Percentiles rank a stretch among this genome's conserved stretches.
Evolutionary conservation across 108 stramenopile species (phyloP).

Genomic region (Cyclotella cryptica): DNA sequence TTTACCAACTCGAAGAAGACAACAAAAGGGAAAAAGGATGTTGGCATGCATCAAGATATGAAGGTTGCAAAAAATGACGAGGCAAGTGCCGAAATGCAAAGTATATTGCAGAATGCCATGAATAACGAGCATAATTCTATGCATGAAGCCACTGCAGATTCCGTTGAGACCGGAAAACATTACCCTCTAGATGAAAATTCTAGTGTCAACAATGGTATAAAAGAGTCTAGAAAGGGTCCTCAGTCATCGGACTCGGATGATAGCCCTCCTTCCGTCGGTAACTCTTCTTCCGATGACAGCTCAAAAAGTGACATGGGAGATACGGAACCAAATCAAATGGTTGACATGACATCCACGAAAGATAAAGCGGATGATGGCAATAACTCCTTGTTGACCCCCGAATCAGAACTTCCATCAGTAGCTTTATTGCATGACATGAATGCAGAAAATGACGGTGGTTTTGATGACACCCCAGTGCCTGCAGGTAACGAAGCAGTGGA

Average conservation of each 20-base stretch:
- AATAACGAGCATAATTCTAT: no score
- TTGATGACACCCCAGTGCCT: neutral
- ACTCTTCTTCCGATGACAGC: neutral
- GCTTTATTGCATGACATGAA: neutral
- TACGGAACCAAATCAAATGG: neutral
- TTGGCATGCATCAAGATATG: no score
- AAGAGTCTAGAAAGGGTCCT: neutral
- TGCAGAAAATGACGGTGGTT: neutral
- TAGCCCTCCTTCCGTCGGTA: neutral
- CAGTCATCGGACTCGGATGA: neutral
- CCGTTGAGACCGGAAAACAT: neutral
- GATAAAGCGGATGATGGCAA: neutral
- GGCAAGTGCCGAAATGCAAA: no score
- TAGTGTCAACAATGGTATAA: neutral
- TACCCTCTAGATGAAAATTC: neutral
- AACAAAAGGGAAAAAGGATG: no score
- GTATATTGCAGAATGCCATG: no score
- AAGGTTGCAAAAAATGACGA: no score
- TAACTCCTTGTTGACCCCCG: neutral
- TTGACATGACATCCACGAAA: neutral
- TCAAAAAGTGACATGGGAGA: neutral
- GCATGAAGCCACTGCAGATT: no score
- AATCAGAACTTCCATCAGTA: constrained; percentile 7
- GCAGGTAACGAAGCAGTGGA: neutral
- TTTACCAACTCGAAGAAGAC: no score